phyloP scores from a whole-genome alignment of 306 rosid genomes.

The Ziziphus jujuba region DNA sequence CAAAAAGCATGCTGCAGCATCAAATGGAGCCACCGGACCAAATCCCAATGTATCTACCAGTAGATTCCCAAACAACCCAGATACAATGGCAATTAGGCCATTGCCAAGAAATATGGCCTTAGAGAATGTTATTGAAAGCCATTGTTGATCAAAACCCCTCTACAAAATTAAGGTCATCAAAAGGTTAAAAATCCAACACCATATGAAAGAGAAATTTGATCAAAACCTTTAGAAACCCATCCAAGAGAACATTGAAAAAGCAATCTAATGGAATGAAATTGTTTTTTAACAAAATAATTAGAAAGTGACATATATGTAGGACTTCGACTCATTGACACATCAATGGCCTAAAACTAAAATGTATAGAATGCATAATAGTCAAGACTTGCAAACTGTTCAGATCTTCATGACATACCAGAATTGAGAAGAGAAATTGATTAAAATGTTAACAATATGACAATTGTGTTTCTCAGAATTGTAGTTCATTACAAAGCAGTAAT shows the following conservation, averaged over 20 bases:
- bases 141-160: constrained; percentile 96
- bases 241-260: background rate
- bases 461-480: background rate
- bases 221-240: background rate
- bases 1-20: constrained; percentile 95
- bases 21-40: constrained; percentile 98
- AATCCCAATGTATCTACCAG: constrained; percentile 77
- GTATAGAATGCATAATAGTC: background rate
- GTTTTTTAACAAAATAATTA: background rate
- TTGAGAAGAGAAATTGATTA: background rate
- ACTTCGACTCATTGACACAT: background rate
- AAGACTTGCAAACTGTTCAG: background rate
- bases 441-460: background rate
- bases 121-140: constrained; percentile 88
- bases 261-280: background rate
- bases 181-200: constrained; percentile 5
- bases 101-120: constrained; percentile 96
- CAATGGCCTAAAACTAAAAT: background rate
- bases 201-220: background rate
- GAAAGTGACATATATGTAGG: background rate
- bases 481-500: background rate
- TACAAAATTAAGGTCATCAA: constrained; percentile 33
- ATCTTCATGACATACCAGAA: background rate
- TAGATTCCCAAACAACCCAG: constrained; percentile 91
- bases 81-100: constrained; percentile 79